These are phyloP conservation scores for Leccinum variicolor DNA, from an alignment of 768 basidiomycete species.

Conservation along the genomic window DNA sequence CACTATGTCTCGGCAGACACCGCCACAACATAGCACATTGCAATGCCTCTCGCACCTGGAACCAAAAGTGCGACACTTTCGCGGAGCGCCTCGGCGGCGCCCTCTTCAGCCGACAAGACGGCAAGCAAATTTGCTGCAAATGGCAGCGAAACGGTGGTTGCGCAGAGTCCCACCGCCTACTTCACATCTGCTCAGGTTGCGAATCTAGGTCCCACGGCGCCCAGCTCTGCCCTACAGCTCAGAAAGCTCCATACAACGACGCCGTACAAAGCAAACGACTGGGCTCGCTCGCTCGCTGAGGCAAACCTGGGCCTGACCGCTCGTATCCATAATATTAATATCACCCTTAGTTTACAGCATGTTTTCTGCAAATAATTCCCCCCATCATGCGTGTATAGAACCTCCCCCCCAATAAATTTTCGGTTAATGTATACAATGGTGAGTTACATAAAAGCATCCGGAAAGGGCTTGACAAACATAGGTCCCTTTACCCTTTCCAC, in stretches of 20 bases:
- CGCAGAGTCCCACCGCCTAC: neutral
- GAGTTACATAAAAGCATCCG: neutral
- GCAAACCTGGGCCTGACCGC: neutral
- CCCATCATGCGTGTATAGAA: too few species aligned
- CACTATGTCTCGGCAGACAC: too few species aligned
- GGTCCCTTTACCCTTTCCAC: neutral
- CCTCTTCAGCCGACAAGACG: conserved; percentile 11
- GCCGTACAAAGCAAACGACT: conserved; percentile 1
- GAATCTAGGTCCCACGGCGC: conserved; percentile 1
- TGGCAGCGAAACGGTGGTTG: conserved; percentile 7
- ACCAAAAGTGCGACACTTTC: too few species aligned
- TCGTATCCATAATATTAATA: neutral
- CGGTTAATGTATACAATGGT: too few species aligned
- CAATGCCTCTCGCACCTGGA: too few species aligned
- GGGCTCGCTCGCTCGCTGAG: neutral
- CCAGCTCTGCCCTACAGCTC: neutral
- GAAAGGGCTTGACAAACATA: neutral
- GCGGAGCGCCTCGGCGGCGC: neutral
- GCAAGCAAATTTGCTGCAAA: neutral
- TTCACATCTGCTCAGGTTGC: conserved; percentile 13
- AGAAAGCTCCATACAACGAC: neutral
- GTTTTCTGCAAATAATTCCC: conserved; percentile 1
- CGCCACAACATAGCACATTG: too few species aligned
- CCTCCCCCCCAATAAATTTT: too few species aligned
- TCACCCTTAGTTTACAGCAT: neutral